A percentile compares a stretch with the other conserved stretches of the same genome.
phyloP scores from a whole-genome alignment of 2,329 filamentous ascomycete genomes.

The Sporothrix pseudoabietina region DNA sequence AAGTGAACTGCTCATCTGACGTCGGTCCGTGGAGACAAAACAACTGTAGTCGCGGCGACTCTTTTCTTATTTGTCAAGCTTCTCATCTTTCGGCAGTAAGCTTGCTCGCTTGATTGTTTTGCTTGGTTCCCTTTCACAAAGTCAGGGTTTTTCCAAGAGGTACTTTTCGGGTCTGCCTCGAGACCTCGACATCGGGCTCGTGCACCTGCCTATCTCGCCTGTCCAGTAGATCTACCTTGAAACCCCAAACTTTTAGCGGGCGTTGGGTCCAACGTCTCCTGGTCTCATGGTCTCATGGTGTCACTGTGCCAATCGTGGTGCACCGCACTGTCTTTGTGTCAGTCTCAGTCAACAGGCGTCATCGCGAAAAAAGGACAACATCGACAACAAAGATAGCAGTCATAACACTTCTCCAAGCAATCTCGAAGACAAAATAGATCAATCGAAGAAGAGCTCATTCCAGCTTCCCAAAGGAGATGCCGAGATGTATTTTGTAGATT shows the following conservation, averaged over 20 bases:
- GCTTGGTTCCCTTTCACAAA: not conserved
- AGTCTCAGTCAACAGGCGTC: not conserved
- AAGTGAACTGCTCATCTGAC: constrained; percentile 2
- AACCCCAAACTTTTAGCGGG: not conserved
- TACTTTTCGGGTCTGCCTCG: not conserved
- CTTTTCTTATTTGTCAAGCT: not conserved
- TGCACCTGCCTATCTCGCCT: not conserved
- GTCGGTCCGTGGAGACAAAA: constrained; percentile 11
- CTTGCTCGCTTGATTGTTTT: not conserved
- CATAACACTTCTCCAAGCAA: not conserved
- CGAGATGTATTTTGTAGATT: not conserved
- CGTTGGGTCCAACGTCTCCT: not conserved
- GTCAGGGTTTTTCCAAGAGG: too few species aligned
- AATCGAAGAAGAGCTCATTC: not conserved
- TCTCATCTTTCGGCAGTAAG: not conserved
- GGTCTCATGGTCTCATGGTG: not conserved
- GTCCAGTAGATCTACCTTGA: not conserved
- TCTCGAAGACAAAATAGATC: not conserved
- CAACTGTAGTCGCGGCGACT: not conserved
- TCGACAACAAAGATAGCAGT: not conserved
- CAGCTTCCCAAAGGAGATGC: not conserved
- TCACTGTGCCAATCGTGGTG: not conserved
- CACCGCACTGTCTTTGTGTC: not conserved
- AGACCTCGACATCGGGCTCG: not conserved
- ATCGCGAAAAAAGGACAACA: not conserved